Conservation (phyloP, 495 filamentous ascomycete genomes). For the Aspergillus sparsus region DNA sequence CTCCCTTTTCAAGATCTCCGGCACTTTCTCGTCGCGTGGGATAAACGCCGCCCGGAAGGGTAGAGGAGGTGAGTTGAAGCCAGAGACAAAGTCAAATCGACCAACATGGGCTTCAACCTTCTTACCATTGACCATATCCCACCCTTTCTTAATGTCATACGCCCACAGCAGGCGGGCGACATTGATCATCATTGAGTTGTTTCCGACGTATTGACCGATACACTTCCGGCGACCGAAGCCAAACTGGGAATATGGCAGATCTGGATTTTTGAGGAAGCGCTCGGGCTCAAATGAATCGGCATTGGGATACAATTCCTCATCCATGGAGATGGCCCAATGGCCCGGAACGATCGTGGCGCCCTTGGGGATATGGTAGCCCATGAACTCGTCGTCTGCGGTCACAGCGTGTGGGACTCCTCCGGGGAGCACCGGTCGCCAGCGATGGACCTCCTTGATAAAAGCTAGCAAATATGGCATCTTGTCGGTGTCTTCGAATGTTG, state of each 20-base stretch:
- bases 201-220: slow-evolving; percentile 57
- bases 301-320: slow-evolving; percentile 37
- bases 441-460: slow-evolving; percentile 60
- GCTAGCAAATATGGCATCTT: slow-evolving; percentile 53
- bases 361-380: slow-evolving; percentile 56
- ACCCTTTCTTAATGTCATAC: slow-evolving; percentile 40
- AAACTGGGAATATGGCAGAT: slow-evolving; percentile 55
- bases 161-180: slow-evolving; percentile 63
- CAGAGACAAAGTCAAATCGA: background rate
- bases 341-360: slow-evolving; percentile 51
- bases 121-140: slow-evolving; percentile 11
- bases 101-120: background rate
- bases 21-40: background rate
- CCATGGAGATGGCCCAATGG: slow-evolving; percentile 41
- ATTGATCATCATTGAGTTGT: slow-evolving; percentile 55
- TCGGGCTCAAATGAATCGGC: slow-evolving; percentile 43
- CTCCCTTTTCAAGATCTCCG: background rate
- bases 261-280: slow-evolving; percentile 39
- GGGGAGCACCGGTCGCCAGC: slow-evolving; percentile 61
- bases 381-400: slow-evolving; percentile 55
- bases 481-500: slow-evolving; percentile 49
- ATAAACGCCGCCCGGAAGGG: slow-evolving; percentile 12
- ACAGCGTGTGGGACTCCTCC: slow-evolving; percentile 55
- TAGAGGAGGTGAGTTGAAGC: slow-evolving; percentile 3
- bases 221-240: slow-evolving; percentile 63